Evolutionary conservation across 1,284 basidiomycete genomes (phyloP).

Genomic region (Trichosporon asahii): DNA sequence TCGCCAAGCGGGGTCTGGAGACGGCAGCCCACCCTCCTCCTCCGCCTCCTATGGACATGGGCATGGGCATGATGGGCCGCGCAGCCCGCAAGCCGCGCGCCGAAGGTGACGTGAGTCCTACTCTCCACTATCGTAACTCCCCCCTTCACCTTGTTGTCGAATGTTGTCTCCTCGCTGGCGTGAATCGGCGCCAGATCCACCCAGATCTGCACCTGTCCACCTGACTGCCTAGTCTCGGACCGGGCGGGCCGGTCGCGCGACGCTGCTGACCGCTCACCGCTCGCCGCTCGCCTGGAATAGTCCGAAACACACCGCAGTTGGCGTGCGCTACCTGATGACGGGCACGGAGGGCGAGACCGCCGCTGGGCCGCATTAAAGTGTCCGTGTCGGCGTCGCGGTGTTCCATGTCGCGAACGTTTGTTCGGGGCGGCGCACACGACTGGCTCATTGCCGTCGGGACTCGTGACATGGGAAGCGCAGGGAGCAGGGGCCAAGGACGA

Average conservation of each 20-base stretch:
- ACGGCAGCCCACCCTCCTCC: background rate
- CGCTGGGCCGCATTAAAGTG: background rate
- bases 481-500: background rate
- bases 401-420: background rate
- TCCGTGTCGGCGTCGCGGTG: background rate
- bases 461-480: background rate
- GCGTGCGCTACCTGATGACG: background rate
- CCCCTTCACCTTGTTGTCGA: too few species aligned
- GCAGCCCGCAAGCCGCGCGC: constrained; percentile 20
- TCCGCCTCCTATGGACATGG: background rate
- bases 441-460: background rate
- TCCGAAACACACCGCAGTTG: background rate
- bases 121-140: background rate
- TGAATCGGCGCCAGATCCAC: too few species aligned
- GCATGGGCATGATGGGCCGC: background rate
- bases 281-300: too few species aligned
- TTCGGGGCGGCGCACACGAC: background rate
- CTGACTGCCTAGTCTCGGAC: background rate
- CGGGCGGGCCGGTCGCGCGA: background rate
- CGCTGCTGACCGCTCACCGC: too few species aligned
- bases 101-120: constrained; percentile 23
- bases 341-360: too few species aligned
- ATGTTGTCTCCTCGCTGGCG: background rate
- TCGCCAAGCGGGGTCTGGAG: background rate
- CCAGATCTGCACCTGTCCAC: background rate